Evolutionary conservation across 2,329 filamentous ascomycete genomes (phyloP), one percentile per base, ranked within the genome.

Genomic region (Cladobotryum mycophilum): DNA sequence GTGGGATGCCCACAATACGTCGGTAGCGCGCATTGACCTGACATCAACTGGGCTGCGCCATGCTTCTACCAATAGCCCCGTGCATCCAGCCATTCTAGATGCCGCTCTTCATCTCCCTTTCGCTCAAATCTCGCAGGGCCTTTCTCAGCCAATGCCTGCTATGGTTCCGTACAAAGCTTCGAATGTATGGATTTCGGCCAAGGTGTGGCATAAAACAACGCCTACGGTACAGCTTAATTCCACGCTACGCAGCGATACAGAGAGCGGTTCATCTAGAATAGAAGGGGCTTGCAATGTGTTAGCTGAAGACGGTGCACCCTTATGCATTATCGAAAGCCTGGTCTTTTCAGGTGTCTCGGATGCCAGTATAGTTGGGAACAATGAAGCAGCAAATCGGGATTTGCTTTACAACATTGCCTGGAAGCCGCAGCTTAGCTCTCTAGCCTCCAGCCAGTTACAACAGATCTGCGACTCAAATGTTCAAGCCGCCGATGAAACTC

Each of bases 61-160:
- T 51, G 47, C n/a, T 51, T 48, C n/a, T 60, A 67, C 44, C 13
- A 37, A 25, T 7, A 48, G 49, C 35, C 52, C 67, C 7, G 60
- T 70, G 13, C 70, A 72, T 48, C 70, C 69, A 1, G 63, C 64
- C 11, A 56, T 70, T 6, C 55, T 73, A 4, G 70, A 73, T 51
- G 56, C 62, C 0, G 61, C 60, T 9, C 62, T 71, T 45, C 67
- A 70, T 5, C 55, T 65, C 12, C 47, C 67, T 8, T 49, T 41
- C 6, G 38, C 38, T 20, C 38, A 41, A 20, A 20, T 41, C 17
- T 41, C 38, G 4, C 15, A 18, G 9, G 38, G 38, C 15, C 17
- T 41, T 9, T 5, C 38, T n/a, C 15, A 20, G 2, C 15, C 38
- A 1, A 20, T 41, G 38, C 38, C 38, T 7, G 58, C 15, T 60